phyloP scores from a whole-genome alignment of 176 grass and related monocot species.

The Rhipidocladum racemiflorum region DNA sequence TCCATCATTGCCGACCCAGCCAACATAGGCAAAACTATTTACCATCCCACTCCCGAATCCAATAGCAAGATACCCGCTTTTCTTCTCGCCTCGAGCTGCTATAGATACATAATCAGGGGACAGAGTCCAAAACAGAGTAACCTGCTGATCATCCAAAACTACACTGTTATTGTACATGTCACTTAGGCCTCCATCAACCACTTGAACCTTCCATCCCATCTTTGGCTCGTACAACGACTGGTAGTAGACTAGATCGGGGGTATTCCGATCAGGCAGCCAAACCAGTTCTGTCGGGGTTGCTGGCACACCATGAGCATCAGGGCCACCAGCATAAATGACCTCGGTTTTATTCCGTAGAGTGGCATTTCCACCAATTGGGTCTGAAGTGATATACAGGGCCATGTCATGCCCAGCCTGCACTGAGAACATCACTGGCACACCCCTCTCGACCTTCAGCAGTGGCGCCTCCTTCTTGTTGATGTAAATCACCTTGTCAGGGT shows the following conservation, averaged over 20 bases:
- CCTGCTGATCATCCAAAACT: constrained; percentile 69
- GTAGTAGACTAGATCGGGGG: constrained; percentile 90
- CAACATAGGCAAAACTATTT: constrained; percentile 72
- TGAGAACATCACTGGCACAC: constrained; percentile 83
- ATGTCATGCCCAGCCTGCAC: constrained; percentile 91
- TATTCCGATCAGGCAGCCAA: constrained; percentile 92
- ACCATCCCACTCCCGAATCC: constrained; percentile 67
- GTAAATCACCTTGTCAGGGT: constrained; percentile 83
- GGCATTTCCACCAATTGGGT: constrained; percentile 89
- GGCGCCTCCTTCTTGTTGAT: constrained; percentile 97
- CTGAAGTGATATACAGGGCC: constrained; percentile 81
- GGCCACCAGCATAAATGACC: constrained; percentile 93
- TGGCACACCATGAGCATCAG: constrained; percentile 69
- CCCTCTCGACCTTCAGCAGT: constrained; percentile 83
- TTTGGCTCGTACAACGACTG: constrained; percentile 77
- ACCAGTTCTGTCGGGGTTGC: constrained; percentile 70
- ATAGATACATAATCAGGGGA: constrained; percentile 67
- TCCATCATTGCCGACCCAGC: constrained; percentile 65
- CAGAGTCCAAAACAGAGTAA: constrained; percentile 71
- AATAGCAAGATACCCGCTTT: constrained; percentile 79
- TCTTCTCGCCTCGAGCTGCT: constrained; percentile 62
- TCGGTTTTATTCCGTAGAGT: constrained; percentile 69
- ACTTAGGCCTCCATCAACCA: constrained; percentile 80
- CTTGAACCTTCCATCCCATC: constrained; percentile 95
- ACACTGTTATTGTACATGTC: constrained; percentile 89